Evolutionary conservation across 208 protist genomes (phyloP), one percentile per base, ranked within the genome.

Genomic region (Trichomonas tenax): DNA sequence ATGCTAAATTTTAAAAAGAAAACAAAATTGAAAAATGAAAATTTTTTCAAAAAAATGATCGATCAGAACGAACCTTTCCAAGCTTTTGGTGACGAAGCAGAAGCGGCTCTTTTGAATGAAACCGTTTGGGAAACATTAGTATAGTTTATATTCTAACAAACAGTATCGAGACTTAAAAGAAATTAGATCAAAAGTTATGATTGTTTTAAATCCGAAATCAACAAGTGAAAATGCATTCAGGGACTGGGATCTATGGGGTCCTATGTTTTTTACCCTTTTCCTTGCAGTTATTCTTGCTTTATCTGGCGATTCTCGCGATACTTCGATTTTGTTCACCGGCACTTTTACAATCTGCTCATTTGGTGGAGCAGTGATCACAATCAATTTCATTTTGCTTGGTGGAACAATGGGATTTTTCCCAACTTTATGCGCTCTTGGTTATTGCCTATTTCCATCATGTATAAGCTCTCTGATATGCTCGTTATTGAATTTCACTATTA

Each of bases 181-280:
- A 34, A 93, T 93, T 26, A 93, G 46, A 51, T 48, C 15, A 1
- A 93, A 93, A 93, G 36, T 51, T 15, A 34, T 93, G 31, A 51
- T 93, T 38, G 86, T 93, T 38, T 48, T 93, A 38, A 51, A 93
- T 93, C 86, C 86, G 44, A 93, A 93, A 51, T 17, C 40, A 93
- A 49, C 86, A 93, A 48, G 40, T 26, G 86, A 93, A 2, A 34
- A 48, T 38, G 86, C 86, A 26, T 41, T 93, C n/a, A 48, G 26
- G n/a, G 44, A 93, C 15, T 93, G 86, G 86, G 86, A 93, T 51
- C 38, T 93, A 38, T 93, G 86, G 86, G 86, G 86, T 8, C 86
- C 86, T 38, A 48, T 93, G 44, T 51, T 93, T 48, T 26, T 93
- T 38, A 48, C 40, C 26, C n/a, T 93, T 8, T 51, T 93, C 26